Evolutionary conservation across 2,329 filamentous ascomycete species (phyloP).

Genomic region (Claviceps arundinis): DNA sequence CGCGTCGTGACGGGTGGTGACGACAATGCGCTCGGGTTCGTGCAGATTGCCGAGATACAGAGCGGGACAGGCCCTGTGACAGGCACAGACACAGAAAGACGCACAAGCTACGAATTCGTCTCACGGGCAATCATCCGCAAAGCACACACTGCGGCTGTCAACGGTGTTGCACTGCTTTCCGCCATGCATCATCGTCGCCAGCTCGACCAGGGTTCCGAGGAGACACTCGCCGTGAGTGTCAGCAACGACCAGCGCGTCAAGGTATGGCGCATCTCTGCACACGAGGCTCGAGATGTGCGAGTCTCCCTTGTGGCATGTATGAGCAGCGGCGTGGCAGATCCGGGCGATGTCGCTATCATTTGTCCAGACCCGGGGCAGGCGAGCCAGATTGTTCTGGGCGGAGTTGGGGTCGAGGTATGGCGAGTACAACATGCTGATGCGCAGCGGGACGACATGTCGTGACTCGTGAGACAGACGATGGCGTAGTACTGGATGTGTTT

Average conservation of each 20-base stretch:
- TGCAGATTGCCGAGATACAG: constrained; percentile 15
- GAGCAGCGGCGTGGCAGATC: constrained; percentile 48
- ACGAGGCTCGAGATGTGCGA: constrained; percentile 5
- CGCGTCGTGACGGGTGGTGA: constrained; percentile 70
- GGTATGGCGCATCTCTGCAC: constrained; percentile 31
- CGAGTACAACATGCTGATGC: neutral
- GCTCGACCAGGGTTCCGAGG: constrained; percentile 1
- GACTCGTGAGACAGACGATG: neutral
- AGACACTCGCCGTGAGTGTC: constrained; percentile 26
- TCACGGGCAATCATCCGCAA: constrained; percentile 20
- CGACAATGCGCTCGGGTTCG: constrained; percentile 65
- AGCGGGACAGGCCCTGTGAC: neutral
- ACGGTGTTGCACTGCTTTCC: constrained; percentile 33
- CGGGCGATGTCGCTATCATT: constrained; percentile 36
- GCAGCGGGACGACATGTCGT: neutral
- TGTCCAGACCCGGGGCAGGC: constrained; percentile 1
- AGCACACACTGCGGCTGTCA: constrained; percentile 62
- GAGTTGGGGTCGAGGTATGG: constrained; percentile 36
- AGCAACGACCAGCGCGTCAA: constrained; percentile 52
- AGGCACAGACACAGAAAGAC: neutral
- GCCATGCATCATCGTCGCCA: neutral
- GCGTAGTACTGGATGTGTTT: too few species aligned
- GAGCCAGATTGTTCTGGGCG: constrained; percentile 25
- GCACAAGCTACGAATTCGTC: constrained; percentile 10
- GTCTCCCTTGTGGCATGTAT: constrained; percentile 32